A percentile compares a stretch with the other conserved stretches of the same genome.
Evolutionary conservation across 805 yeast species (phyloP).

Genomic region (Starmerella floris): DNA sequence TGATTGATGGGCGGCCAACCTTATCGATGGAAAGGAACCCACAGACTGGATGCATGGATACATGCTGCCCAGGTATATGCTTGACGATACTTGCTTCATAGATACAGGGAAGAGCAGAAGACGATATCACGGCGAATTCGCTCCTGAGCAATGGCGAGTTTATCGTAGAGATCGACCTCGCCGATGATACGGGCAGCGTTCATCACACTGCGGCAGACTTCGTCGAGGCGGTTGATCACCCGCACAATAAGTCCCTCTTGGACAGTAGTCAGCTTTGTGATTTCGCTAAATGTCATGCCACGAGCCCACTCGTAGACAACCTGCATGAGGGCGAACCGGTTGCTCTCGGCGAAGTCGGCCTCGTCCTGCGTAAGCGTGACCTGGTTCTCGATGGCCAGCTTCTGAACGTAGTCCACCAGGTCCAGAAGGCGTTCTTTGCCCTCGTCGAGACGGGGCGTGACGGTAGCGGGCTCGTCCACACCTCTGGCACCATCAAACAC

Average conservation of each 20-base stretch:
- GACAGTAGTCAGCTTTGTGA: slow-evolving; percentile 76
- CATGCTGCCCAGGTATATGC: too few species aligned
- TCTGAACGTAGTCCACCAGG: slow-evolving; percentile 50
- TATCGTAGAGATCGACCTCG: slow-evolving; percentile 74
- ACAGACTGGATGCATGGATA: too few species aligned
- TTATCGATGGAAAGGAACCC: too few species aligned
- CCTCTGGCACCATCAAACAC: slow-evolving; percentile 78
- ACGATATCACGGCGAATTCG: slow-evolving; percentile 92
- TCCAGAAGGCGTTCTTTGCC: slow-evolving; percentile 48
- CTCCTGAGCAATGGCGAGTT: slow-evolving; percentile 88
- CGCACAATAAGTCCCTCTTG: slow-evolving; percentile 96
- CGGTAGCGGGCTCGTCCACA: slow-evolving; percentile 50
- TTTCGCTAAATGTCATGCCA: slow-evolving; percentile 81
- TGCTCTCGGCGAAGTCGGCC: slow-evolving; percentile 64
- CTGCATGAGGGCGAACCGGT: slow-evolving; percentile 80
- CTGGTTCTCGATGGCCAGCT: slow-evolving; percentile 51
- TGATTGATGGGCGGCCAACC: too few species aligned
- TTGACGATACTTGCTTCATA: too few species aligned
- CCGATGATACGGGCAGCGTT: slow-evolving; percentile 91
- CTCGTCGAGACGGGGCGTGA: slow-evolving; percentile 68
- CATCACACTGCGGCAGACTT: slow-evolving; percentile 86
- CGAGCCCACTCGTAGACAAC: slow-evolving; percentile 98
- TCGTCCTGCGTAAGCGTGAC: slow-evolving; percentile 74
- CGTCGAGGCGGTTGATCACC: slow-evolving; percentile 87
- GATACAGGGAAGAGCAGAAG: slow-evolving; percentile 85